Evolutionary conservation across 441 rosid species (phyloP), one percentile per base, ranked within the genome.

Genomic region (Cnidoscolus chayamansa): DNA sequence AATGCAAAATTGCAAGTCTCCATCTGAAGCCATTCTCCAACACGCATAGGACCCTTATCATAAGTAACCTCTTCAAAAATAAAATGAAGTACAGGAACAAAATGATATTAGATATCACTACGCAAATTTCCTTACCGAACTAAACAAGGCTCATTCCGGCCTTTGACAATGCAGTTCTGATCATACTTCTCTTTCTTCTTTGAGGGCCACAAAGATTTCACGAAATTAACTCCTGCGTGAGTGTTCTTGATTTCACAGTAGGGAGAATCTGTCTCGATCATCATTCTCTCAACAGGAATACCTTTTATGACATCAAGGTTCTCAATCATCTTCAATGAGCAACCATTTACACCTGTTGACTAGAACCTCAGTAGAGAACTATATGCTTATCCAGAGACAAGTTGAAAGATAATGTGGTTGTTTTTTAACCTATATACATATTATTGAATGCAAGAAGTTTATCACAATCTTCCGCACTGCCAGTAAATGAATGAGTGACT

Each of bases 261-360:
- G 3, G 99, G 99, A 75, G 99, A 92, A 81, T 95, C 99, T 4
- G 97, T 95, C 81, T 95, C 99, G 11, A 95, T 89, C 98, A 92
- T 95, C 96, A 91, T 89, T 81, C 90, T 89, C 78, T 88, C 98
- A 67, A 86, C 69, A 4, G 97, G 97, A 72, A 95, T 83, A 12
- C 81, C 88, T 73, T 73, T 88, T 71, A 91, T 84, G 56, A 91
- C 95, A 53, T 87, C 88, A 82, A 95, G 86, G 83, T 92, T 91
- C 79, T 92, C 98, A 58, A 82, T 78, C 40, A 85, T 87, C 81
- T 90, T 95, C 82, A 95, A 72, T 31, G 97, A 95, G 82, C 99
- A 92, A n/a, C 98, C 96, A 74, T 92, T 95, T 74, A 95, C 80
- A 81, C 97, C 97, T 94, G 81, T 73, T 55, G 32, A 54, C 75